phyloP scores from a whole-genome alignment of 495 filamentous ascomycete genomes.

The Daldinia childiae region DNA sequence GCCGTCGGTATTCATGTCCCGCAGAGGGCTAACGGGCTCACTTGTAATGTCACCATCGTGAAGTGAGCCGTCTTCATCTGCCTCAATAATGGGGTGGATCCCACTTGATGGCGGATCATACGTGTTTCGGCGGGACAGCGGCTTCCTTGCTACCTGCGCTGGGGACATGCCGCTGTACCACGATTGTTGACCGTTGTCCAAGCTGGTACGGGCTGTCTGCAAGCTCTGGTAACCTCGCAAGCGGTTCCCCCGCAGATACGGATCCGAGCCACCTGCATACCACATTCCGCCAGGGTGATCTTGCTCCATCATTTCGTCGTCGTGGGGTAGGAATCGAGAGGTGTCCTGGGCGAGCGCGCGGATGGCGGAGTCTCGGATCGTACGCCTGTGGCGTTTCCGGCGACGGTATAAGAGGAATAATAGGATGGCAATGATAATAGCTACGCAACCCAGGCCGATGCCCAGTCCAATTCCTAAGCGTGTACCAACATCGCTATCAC shows the following conservation, averaged over 20 bases:
- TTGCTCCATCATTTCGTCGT: constrained; percentile 70
- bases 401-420: constrained; percentile 69
- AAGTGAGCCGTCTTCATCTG: constrained; percentile 72
- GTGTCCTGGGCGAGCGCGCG: constrained; percentile 53
- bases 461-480: constrained; percentile 77
- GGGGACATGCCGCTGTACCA: constrained; percentile 40
- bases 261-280: constrained; percentile 56
- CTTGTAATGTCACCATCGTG: constrained; percentile 47
- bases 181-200: constrained; percentile 32
- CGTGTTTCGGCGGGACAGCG: constrained; percentile 41
- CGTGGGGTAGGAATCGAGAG: constrained; percentile 43
- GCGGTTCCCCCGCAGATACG: constrained; percentile 50
- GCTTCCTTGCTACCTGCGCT: constrained; percentile 37
- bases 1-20: constrained; percentile 34
- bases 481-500: constrained; percentile 23
- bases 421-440: constrained; percentile 59
- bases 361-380: constrained; percentile 51
- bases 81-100: constrained; percentile 68
- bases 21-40: constrained; percentile 38
- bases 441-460: constrained; percentile 70
- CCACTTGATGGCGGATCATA: constrained; percentile 39
- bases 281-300: constrained; percentile 44
- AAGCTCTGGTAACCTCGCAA: constrained; percentile 58
- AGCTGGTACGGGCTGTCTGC: constrained; percentile 39
- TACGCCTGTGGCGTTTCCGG: constrained; percentile 50